phyloP scores from a whole-genome alignment of 2,329 filamentous ascomycete genomes.

The Alternaria gaisen region DNA sequence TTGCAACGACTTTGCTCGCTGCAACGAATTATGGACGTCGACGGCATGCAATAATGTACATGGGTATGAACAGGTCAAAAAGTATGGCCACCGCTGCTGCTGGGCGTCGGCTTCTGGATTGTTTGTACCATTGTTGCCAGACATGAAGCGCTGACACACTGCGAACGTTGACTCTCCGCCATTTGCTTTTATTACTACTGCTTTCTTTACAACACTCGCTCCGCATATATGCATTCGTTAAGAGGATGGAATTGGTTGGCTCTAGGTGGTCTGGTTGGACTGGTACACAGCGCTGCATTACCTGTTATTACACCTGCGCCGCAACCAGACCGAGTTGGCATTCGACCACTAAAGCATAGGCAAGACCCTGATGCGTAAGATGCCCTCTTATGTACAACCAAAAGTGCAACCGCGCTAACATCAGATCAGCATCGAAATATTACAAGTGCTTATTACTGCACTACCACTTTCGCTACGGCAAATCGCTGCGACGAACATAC shows the following conservation, averaged over 20 bases:
- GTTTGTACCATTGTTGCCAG: conserved; percentile 6
- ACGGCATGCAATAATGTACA: conserved; percentile 16
- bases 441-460: conserved; percentile 46
- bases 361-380: conserved; percentile 47
- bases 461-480: conserved; percentile 46
- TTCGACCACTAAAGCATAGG: conserved; percentile 26
- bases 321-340: conserved; percentile 11
- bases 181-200: conserved; percentile 11
- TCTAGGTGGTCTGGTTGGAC: conserved; percentile 18
- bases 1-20: conserved; percentile 18
- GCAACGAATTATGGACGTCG: conserved; percentile 22
- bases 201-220: conserved; percentile 24
- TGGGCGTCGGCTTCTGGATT: conserved; percentile 6
- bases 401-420: conserved; percentile 14
- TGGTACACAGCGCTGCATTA: conserved; percentile 22
- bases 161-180: conserved; percentile 7
- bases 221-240: conserved; percentile 38
- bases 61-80: conserved; percentile 28
- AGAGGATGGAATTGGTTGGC: conserved; percentile 26
- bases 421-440: conserved; percentile 40
- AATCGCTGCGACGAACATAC: conserved; percentile 48
- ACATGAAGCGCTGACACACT: conserved; percentile 27
- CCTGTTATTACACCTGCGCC: conserved; percentile 45
- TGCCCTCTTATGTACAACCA: not conserved
- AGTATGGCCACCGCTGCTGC: conserved; percentile 21